Percentiles rank a stretch among this genome's conserved stretches.
Conservation (phyloP, 192 early-diverging fungal genomes). For the Globomyces pollinis-pini region DNA sequence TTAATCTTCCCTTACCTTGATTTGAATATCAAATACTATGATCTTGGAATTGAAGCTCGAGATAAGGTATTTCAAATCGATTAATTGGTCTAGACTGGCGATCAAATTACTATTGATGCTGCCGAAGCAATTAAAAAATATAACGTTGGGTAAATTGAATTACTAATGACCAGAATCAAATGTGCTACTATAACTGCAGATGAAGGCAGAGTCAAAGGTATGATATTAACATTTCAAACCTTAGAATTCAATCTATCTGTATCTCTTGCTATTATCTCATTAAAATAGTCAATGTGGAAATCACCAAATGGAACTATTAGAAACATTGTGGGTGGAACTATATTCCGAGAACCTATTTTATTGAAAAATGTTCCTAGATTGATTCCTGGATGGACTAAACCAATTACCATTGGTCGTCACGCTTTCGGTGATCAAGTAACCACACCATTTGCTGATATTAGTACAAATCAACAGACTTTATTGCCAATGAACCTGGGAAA, state of each 20-base stretch:
- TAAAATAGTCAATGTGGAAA: conserved; percentile 94
- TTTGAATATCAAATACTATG: conserved; percentile 93
- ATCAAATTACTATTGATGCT: conserved; percentile 88
- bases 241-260: conserved; percentile 78
- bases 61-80: too few relatives aligned
- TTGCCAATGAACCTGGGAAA: conserved; percentile 80
- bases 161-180: too few relatives aligned
- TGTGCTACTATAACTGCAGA: conserved; percentile 98
- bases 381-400: conserved; percentile 90
- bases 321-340: conserved; percentile 93
- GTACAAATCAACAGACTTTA: conserved; percentile 97
- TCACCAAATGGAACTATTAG: conserved; percentile 95
- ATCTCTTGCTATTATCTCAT: not conserved
- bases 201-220: conserved; percentile 83
- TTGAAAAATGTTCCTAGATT: conserved; percentile 84
- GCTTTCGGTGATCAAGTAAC: conserved; percentile 83
- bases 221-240: not conserved
- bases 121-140: conserved; percentile 95
- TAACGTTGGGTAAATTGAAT: conserved; percentile 25
- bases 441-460: conserved; percentile 14
- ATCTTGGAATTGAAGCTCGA: conserved; percentile 84
- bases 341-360: conserved; percentile 97
- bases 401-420: conserved; percentile 94
- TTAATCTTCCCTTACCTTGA: conserved; percentile 79
- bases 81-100: conserved; percentile 56